Percentiles rank a stretch among this genome's conserved stretches.
These are phyloP conservation scores for Aspergillus fijiensis DNA, from an alignment of 2,329 filamentous ascomycete genomes.

Conservation along the genomic window DNA sequence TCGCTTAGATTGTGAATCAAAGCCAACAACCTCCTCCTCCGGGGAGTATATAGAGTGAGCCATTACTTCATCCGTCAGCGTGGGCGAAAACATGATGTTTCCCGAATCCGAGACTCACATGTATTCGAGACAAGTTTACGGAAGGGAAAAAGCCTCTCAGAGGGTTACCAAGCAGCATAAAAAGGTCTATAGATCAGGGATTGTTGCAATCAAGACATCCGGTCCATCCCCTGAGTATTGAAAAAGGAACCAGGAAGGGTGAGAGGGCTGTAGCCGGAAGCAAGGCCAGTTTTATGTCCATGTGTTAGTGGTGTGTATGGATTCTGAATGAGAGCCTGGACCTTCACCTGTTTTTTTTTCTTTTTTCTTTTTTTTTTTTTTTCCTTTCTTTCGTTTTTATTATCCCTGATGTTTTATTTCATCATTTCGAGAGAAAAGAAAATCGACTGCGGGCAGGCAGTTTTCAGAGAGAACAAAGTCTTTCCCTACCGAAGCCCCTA, in stretches of 20 bases:
- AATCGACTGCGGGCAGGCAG: background rate
- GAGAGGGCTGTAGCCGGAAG: conserved; percentile 27
- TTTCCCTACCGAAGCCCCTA: background rate
- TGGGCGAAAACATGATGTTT: conserved; percentile 17
- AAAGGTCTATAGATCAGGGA: conserved; percentile 20
- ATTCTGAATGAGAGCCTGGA: conserved; percentile 25
- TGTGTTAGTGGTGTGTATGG: conserved; percentile 27
- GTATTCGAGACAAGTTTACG: conserved; percentile 11
- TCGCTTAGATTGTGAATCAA: conserved; percentile 24
- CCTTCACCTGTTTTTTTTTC: conserved; percentile 10
- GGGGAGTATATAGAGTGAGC: conserved; percentile 23
- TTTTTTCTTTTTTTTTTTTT: conserved; percentile 3
- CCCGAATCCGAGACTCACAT: conserved; percentile 20
- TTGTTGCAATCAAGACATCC: conserved; percentile 21
- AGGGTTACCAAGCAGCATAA: conserved; percentile 14
- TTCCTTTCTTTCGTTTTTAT: background rate
- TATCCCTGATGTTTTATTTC: background rate
- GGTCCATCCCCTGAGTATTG: conserved; percentile 17
- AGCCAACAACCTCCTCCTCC: conserved; percentile 24
- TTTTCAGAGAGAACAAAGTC: background rate
- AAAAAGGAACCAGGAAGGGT: conserved; percentile 24
- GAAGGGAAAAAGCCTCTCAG: conserved; percentile 13
- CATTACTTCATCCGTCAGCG: conserved; percentile 25
- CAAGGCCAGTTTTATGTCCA: conserved; percentile 36
- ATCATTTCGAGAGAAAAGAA: background rate